Conservation (phyloP, 2,329 filamentous ascomycete genomes). For the Coleophoma crateriformis region DNA sequence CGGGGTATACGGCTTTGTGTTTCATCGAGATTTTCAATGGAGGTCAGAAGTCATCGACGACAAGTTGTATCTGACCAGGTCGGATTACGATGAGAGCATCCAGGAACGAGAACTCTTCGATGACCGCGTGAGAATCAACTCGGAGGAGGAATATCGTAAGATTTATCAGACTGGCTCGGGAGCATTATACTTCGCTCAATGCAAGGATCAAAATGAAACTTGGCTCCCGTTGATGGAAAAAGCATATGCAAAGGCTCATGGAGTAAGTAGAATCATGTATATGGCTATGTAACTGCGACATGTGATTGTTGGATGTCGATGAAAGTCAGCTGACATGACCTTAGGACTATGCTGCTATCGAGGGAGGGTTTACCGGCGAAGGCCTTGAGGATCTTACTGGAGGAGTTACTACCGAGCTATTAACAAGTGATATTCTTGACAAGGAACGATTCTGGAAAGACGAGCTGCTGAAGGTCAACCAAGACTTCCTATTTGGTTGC, state of each 20-base stretch:
- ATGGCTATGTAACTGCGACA: background rate
- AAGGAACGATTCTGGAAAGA: constrained; percentile 80
- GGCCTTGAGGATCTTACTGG: constrained; percentile 57
- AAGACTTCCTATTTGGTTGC: constrained; percentile 72
- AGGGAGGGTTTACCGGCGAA: constrained; percentile 61
- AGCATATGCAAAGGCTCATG: constrained; percentile 79
- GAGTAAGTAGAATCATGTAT: constrained; percentile 24
- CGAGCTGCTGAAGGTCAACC: constrained; percentile 73
- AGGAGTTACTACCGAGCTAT: constrained; percentile 64
- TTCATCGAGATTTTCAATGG: constrained; percentile 84
- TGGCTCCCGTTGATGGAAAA: constrained; percentile 80
- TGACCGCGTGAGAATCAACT: constrained; percentile 56
- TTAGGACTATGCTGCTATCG: constrained; percentile 65
- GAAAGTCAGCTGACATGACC: background rate
- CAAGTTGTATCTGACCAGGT: constrained; percentile 79
- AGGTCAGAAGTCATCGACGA: constrained; percentile 87
- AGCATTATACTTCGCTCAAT: constrained; percentile 74
- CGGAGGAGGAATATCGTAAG: constrained; percentile 48
- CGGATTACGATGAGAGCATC: constrained; percentile 65
- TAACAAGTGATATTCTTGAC: constrained; percentile 67
- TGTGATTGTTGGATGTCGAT: background rate
- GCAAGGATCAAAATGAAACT: constrained; percentile 71
- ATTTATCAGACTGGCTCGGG: constrained; percentile 52
- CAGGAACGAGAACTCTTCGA: constrained; percentile 67
- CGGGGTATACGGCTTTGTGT: constrained; percentile 86